Percentiles rank a stretch among this genome's conserved stretches.
These are phyloP conservation scores for Eimeria acervulina DNA, from an alignment of 169 alveolate genomes.

Conservation along the genomic window DNA sequence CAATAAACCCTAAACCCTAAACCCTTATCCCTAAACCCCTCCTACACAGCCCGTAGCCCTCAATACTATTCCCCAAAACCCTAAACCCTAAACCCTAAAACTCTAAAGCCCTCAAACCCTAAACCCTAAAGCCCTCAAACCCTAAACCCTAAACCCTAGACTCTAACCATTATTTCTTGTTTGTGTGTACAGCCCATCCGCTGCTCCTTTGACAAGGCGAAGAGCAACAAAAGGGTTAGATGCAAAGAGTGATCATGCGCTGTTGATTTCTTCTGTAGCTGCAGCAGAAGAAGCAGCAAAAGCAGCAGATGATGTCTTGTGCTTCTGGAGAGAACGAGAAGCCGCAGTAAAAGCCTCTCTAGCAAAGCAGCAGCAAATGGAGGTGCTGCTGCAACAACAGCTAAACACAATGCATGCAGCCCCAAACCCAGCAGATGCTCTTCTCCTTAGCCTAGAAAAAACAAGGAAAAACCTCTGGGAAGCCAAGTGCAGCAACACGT, in stretches of 20 bases:
- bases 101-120: too few relatives aligned
- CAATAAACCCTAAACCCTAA: neutral
- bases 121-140: too few relatives aligned
- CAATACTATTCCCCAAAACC: too few relatives aligned
- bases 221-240: conserved; percentile 2
- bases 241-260: neutral
- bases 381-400: neutral
- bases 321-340: conserved; percentile 28
- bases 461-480: conserved; percentile 25
- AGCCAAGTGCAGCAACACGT: conserved; percentile 33
- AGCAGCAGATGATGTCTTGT: neutral
- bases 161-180: too few relatives aligned
- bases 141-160: neutral
- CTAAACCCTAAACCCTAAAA: neutral
- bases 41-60: too few relatives aligned
- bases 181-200: neutral
- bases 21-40: too few relatives aligned
- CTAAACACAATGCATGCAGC: neutral
- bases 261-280: neutral
- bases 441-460: neutral
- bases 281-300: conserved; percentile 49
- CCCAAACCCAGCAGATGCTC: neutral
- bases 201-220: neutral
- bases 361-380: neutral
- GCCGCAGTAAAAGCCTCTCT: conserved; percentile 11